A percentile compares a stretch with the other conserved stretches of the same genome.
phyloP scores from a whole-genome alignment of 2,329 filamentous ascomycete genomes.

The Rasamsonia emersonii region DNA sequence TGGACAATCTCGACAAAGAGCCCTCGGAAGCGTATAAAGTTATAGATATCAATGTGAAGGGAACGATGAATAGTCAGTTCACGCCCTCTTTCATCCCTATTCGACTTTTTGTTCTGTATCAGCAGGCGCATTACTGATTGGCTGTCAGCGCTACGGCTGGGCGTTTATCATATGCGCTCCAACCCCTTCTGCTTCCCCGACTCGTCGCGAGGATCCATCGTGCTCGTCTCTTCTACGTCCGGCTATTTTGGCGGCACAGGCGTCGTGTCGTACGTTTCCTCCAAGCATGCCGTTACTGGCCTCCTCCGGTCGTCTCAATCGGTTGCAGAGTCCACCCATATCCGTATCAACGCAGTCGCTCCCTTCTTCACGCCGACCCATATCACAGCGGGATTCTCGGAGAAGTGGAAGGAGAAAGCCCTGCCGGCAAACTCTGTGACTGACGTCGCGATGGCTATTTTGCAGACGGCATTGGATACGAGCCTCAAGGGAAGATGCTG shows the following conservation, averaged over 20 bases:
- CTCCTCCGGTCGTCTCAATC: conserved; percentile 30
- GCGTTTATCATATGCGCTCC: conserved; percentile 18
- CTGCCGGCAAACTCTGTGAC: conserved; percentile 35
- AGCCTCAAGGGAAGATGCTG: conserved; percentile 17
- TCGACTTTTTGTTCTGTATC: too few relatives aligned
- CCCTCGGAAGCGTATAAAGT: conserved; percentile 19
- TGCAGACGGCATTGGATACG: conserved; percentile 28
- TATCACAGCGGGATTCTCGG: conserved; percentile 32
- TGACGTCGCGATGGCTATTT: conserved; percentile 36
- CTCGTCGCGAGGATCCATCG: conserved; percentile 25
- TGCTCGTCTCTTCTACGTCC: conserved; percentile 35
- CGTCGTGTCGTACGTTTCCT: conserved; percentile 35
- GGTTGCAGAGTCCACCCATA: conserved; percentile 23
- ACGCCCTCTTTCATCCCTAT: too few relatives aligned
- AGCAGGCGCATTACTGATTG: too few relatives aligned
- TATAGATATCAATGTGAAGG: conserved; percentile 37
- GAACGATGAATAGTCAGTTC: conserved; percentile 39
- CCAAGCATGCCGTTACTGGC: conserved; percentile 36
- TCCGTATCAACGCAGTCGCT: conserved; percentile 40
- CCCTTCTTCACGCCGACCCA: conserved; percentile 42
- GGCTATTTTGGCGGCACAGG: conserved; percentile 38
- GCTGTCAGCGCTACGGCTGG: conserved; percentile 23
- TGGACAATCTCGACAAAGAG: conserved; percentile 18
- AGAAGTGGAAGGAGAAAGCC: conserved; percentile 29
- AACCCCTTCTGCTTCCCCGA: conserved; percentile 6